Evolutionary conservation across 2,329 filamentous ascomycete genomes (phyloP), one percentile per base, ranked within the genome.

Genomic region (Fusarium proliferatum): DNA sequence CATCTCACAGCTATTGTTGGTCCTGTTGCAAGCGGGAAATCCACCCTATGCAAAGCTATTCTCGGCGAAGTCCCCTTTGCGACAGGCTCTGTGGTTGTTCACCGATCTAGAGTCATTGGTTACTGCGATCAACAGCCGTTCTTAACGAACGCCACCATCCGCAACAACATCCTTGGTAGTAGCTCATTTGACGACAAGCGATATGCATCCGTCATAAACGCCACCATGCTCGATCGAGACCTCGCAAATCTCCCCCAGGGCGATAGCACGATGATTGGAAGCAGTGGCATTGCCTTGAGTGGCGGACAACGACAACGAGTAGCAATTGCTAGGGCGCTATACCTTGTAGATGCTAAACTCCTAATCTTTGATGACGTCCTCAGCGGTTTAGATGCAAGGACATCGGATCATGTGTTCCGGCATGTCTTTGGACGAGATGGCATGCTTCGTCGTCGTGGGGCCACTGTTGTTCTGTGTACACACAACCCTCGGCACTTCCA

Each of bases 351-450:
- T 7, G 76, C 78, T 3, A 68, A 85, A 15, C 74, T 86, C 23
- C 62, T 85, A 19, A 67, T 88, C 2, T 73, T 87, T 15, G 86
- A 88, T 67, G 85, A 88, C 43, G 74, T 81, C 0, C 80, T 87
- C 9, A 84, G 84, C 42, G 84, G 81, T 0, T 75, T 87, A 0
- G 85, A 87, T 69, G 78, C 81, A 4, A 77, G 83, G 9, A 88
- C 86, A 0, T 82, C 85, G 43, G 73, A 80, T 4, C 74, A 81
- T 10, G 77, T 88, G 6, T 85, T 88, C 62, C 73, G 80, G 6
- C 81, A 81, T 10, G 78, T 87, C 1, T 82, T 88, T 45, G 83
- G 84, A 0, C 61, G 77, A 5, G 64, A 77, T 2, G 86, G 87
- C 0, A 48, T 88, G 3, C 74, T 86, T 6, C 79, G 81, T n/a